Evolutionary conservation across 495 filamentous ascomycete species (phyloP), one percentile per base, ranked within the genome.

Genomic region (Penicillium arizonense): DNA sequence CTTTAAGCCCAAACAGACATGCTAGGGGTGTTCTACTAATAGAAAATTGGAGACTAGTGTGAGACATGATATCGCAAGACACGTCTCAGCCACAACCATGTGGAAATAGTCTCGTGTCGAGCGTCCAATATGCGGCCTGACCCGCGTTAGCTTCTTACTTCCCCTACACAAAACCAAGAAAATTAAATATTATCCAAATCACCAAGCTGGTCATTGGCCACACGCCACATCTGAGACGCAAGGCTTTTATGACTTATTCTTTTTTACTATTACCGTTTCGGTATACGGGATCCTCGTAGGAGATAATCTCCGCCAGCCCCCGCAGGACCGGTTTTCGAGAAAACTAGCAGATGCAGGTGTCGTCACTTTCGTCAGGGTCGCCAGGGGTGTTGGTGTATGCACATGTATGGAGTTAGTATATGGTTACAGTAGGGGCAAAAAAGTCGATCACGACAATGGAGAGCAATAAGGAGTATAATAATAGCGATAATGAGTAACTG

Each of bases 31-130:
- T 64, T 59, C 62, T 62, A 62, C 62, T 62, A 65, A 62, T 65
- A 65, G 59, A 51, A 64, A 53, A 56, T 59, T 59, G 62, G 62
- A 57, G 59, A 47, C 62, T 62, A 65, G 62, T 53, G 59, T 34
- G 52, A 21, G 16, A 52, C 41, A 49, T 59, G 59, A 65, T 62
- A 62, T 58, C 59, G 44, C 49, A 52, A 62, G 45, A 53, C 50
- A 56, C 56, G 62, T 65, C 62, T 65, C 62, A 65, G 62, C 59
- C 62, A 65, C 62, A 65, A 59, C 59, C 62, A 65, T 65, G 62
- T 65, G 62, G 62, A 53, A 40, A 59, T 53, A 35, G 53, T 56
- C 53, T 41, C 35, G 57, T 50, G 44, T 52, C 20, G 5, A 26
- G 47, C 26, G n/a, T 30, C 40, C 41, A 59, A 52, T 57, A 44